Conservation (phyloP, 2,329 filamentous ascomycete species). For the Talaromyces atroroseus region DNA sequence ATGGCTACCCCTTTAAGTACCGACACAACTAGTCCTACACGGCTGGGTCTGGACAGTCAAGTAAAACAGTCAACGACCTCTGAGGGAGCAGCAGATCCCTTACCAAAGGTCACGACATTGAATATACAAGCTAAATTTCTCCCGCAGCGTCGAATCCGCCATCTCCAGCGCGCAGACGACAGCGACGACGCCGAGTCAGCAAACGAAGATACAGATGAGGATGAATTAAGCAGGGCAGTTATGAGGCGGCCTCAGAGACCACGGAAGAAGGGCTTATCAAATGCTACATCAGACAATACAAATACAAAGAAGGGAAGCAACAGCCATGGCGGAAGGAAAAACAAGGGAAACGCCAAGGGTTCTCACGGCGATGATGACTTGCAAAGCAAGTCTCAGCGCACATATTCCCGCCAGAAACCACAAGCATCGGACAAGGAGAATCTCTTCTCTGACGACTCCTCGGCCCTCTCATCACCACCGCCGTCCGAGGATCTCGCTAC, state of each 20-base stretch:
- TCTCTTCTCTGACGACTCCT: slow-evolving; percentile 21
- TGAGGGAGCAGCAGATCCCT: slow-evolving; percentile 8
- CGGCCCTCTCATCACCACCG: slow-evolving; percentile 29
- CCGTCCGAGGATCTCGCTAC: slow-evolving; percentile 24
- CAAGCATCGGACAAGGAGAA: slow-evolving; percentile 28
- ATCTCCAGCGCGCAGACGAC: slow-evolving; percentile 18
- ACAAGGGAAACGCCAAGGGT: slow-evolving; percentile 10
- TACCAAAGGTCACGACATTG: slow-evolving; percentile 28
- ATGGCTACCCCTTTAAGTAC: slow-evolving; percentile 35
- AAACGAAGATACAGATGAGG: slow-evolving; percentile 30
- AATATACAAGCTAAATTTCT: slow-evolving; percentile 31
- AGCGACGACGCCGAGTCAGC: slow-evolving; percentile 19
- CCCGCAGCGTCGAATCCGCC: slow-evolving; percentile 28
- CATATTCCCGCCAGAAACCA: slow-evolving; percentile 15
- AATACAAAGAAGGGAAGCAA: slow-evolving; percentile 17
- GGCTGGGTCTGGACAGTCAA: neutral
- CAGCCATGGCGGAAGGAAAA: slow-evolving; percentile 16
- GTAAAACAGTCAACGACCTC: neutral
- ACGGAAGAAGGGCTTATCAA: slow-evolving; percentile 17
- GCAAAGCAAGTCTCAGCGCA: slow-evolving; percentile 7
- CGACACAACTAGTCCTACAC: slow-evolving; percentile 10
- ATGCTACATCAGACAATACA: slow-evolving; percentile 19
- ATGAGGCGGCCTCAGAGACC: slow-evolving; percentile 13
- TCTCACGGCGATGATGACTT: neutral
- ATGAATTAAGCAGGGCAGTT: slow-evolving; percentile 28